Conservation (phyloP, 139 green algal genomes). For the Chlamydomonas sphaeroides region DNA sequence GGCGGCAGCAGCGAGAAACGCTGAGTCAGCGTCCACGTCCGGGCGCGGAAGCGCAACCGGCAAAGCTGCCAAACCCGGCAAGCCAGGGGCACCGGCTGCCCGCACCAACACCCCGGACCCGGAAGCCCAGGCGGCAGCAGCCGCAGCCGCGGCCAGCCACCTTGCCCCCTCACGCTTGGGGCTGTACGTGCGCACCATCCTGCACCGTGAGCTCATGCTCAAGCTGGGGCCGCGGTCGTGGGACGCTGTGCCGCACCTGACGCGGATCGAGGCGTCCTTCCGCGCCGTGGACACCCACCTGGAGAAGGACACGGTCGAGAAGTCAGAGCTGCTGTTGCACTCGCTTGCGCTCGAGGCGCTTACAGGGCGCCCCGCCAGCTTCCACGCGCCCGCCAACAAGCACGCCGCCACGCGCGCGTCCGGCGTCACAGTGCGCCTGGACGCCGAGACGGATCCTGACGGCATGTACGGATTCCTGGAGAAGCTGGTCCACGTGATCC, state of each 20-base stretch:
- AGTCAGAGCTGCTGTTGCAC: conserved; percentile 46
- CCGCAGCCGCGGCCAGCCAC: conserved; percentile 3
- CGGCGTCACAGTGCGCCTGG: conserved; percentile 41
- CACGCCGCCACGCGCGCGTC: neutral
- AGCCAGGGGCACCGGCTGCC: neutral
- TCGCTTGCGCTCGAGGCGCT: conserved; percentile 41
- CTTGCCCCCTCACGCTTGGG: conserved; percentile 2
- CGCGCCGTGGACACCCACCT: conserved; percentile 24
- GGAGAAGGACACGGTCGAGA: conserved; percentile 14
- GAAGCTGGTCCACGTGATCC: conserved; percentile 53
- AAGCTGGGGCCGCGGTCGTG: conserved; percentile 10
- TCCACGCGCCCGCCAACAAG: neutral
- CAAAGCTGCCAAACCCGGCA: neutral
- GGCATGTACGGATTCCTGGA: conserved; percentile 43
- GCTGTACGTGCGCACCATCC: neutral
- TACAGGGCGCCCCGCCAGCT: conserved; percentile 1
- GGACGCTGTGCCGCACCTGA: conserved; percentile 20
- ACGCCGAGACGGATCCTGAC: conserved; percentile 2
- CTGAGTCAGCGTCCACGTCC: conserved; percentile 19
- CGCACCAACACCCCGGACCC: too few species aligned
- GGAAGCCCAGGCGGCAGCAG: neutral
- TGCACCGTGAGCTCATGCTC: conserved; percentile 42
- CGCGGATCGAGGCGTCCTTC: conserved; percentile 19
- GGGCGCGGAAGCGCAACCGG: neutral
- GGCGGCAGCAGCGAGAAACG: neutral